Evolutionary conservation across 352 stramenopile species (phyloP).

Genomic region (Phytophthora cryptogea): DNA sequence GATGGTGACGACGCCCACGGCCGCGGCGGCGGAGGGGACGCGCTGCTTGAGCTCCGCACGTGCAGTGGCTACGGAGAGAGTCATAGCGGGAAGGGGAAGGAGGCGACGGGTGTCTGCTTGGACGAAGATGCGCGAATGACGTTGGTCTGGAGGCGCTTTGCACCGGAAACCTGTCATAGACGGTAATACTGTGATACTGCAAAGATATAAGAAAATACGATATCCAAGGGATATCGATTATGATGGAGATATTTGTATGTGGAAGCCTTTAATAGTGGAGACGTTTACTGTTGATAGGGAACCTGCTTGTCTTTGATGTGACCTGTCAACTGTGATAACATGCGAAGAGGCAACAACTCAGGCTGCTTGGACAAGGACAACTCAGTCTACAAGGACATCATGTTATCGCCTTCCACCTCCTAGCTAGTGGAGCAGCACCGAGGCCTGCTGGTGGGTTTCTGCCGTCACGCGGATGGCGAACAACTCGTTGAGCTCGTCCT

Average conservation of each 20-base stretch:
- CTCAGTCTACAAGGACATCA: conserved; percentile 19
- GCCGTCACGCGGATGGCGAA: conserved; percentile 81
- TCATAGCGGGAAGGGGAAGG: conserved; percentile 48
- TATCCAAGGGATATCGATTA: too few relatives aligned
- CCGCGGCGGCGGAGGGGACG: conserved; percentile 32
- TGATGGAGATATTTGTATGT: too few relatives aligned
- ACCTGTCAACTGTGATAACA: background rate
- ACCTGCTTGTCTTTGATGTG: background rate
- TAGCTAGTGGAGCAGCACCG: conserved; percentile 63
- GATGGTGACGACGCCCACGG: conserved; percentile 83
- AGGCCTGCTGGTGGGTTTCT: conserved; percentile 74
- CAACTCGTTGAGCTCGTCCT: conserved; percentile 78
- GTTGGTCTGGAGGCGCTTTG: background rate
- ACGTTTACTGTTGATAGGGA: background rate
- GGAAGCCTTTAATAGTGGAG: too few relatives aligned
- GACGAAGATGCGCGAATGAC: conserved; percentile 31
- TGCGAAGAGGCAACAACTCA: conserved; percentile 25
- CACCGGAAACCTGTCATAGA: conserved; percentile 8
- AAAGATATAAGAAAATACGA: too few relatives aligned
- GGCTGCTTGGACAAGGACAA: conserved; percentile 23
- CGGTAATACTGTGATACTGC: background rate
- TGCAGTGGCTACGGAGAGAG: conserved; percentile 77
- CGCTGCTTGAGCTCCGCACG: conserved; percentile 64
- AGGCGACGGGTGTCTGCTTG: conserved; percentile 13
- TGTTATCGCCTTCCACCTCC: conserved; percentile 16